Evolutionary conservation across 768 basidiomycete genomes (phyloP), one percentile per base, ranked within the genome.

Genomic region (Ephemerocybe angulata): DNA sequence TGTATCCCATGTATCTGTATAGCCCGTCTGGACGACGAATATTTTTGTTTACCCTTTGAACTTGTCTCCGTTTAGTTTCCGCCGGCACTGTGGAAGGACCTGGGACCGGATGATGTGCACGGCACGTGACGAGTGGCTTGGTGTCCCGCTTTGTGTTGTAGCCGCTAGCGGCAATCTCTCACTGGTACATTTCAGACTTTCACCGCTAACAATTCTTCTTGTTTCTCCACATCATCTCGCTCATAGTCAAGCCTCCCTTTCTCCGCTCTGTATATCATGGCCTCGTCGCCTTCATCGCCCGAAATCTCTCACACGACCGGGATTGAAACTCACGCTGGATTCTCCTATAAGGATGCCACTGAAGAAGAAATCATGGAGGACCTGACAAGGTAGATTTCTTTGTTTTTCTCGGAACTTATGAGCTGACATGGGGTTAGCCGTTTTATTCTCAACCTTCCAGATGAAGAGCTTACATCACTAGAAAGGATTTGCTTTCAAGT

Each of bases 401-500:
- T 57, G 28, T n/a, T 24, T 30, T 38, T 19, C 31, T 41, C 31
- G 60, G 52, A 52, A 37, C 22, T 56, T 64, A 56, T 63, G 55
- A n/a, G 35, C 50, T 51, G 19, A 58, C 53, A 27, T 48, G 30
- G 27, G 37, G 44, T 44, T 60, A 96, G 93, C 69, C 92, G 97
- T 49, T 98, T 98, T 69, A 91, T 99, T 62, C 80, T 98, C 61
- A 98, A 98, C 71, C 84, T 99, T 57, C 96, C 97, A 21, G 87
- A 90, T 59, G 88, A 90, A 67, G 97, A 99, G 73, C 83, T 96
- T 53, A 82, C 84, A 47, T 93, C 90, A 15, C 78, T 96, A 52
- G 95, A 97, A 66, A 85, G 97, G 56, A 85, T 98, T 63, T 98
- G 93, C 74, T 99, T 98, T 74, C 96, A 98, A 73, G 92, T 98